A percentile compares a stretch with the other conserved stretches of the same genome.
phyloP scores from a whole-genome alignment of 2,329 filamentous ascomycete species.

The Fusarium ambrosium region DNA sequence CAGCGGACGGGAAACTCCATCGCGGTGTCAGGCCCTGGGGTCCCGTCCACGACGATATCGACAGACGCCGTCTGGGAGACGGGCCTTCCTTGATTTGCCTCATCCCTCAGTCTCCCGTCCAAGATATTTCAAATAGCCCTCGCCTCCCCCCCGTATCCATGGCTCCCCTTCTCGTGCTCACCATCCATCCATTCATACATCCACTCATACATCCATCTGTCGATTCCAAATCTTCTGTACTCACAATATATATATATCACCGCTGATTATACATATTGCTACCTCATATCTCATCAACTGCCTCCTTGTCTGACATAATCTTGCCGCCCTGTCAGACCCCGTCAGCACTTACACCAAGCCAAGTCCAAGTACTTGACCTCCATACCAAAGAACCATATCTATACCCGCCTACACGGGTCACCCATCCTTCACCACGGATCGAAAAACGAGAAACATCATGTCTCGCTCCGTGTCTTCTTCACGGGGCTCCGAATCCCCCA shows the following conservation, averaged over 20 bases:
- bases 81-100: slow-evolving; percentile 28
- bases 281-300: neutral
- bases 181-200: neutral
- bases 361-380: slow-evolving; percentile 5
- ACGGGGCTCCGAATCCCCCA: slow-evolving; percentile 49
- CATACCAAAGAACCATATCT: slow-evolving; percentile 12
- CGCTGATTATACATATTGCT: neutral
- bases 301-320: slow-evolving; percentile 12
- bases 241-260: neutral
- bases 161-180: slow-evolving; percentile 9
- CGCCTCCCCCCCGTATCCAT: slow-evolving; percentile 27
- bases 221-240: slow-evolving; percentile 11
- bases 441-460: slow-evolving; percentile 40
- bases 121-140: slow-evolving; percentile 33
- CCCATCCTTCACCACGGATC: slow-evolving; percentile 35
- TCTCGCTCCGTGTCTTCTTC: slow-evolving; percentile 46
- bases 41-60: slow-evolving; percentile 29
- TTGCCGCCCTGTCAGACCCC: neutral
- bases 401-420: slow-evolving; percentile 19
- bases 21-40: slow-evolving; percentile 17
- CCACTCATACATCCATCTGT: neutral
- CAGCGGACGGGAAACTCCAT: slow-evolving; percentile 3
- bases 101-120: slow-evolving; percentile 14
- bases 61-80: slow-evolving; percentile 26
- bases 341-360: slow-evolving; percentile 21